Base-by-base conservation (phyloP, 768 basidiomycete species). In the Boletus vermiculosoides region DNA sequence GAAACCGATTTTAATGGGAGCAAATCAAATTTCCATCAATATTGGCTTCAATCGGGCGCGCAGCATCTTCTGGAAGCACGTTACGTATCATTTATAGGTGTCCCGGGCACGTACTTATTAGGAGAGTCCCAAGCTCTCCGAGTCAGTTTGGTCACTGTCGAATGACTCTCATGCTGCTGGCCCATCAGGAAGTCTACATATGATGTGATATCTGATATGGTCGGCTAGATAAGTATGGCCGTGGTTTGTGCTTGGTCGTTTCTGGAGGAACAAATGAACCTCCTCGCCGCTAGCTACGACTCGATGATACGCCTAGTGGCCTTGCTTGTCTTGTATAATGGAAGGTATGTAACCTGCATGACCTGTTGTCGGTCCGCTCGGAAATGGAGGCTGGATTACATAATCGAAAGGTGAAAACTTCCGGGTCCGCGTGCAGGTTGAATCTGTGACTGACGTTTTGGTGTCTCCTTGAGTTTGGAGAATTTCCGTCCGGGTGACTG, bases 61-160 rank as follows among this genome's bases (percentile, higher is more conserved):
- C 23, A 16, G 1, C 31, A 44, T 49, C 61, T 63, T 63, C 64
- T 50, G 11, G 64, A 57, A 59, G 55, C 25, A 39, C 1, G 2
- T 25, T 40, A 34, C 28, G 47, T 59, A 50, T 52, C 49, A 10
- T 13, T 49, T 22, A 37, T 28, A 33, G 31, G 41, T 31, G 39
- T 57, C 20, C 41, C 28, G 33, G 31, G 15, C 34, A 39, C n/a
- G 45, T 44, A 20, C 20, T 42, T 42, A 48, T 33, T 23, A 37
- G 39, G 41, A 30, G 42, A 20, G 15, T n/a, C n/a, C n/a, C n/a
- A n/a, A n/a, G n/a, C n/a, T n/a, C n/a, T n/a, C n/a, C n/a, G n/a
- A n/a, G n/a, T n/a, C n/a, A n/a, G n/a, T 12, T 48, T 37, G 30
- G 6, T 40, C 40, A 16, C 37, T 39, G 23, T 47, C 9, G 18